A percentile compares a stretch with the other conserved stretches of the same genome.
Evolutionary conservation across 2,329 filamentous ascomycete species (phyloP).

Genomic region (Monosporascus cannonballus): DNA sequence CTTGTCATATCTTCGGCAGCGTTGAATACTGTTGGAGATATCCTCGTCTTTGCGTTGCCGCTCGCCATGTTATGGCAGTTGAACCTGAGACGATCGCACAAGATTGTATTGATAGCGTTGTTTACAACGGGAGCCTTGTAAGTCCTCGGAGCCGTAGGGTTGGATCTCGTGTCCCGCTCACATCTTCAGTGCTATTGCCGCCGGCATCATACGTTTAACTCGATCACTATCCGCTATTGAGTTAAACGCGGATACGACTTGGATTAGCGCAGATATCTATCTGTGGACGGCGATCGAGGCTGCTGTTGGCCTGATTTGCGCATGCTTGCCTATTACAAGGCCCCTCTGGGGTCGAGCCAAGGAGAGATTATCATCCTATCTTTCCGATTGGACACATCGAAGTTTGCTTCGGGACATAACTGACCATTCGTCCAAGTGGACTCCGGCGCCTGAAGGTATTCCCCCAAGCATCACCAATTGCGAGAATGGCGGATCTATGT

Average conservation of each 20-base stretch:
- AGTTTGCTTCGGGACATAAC: too few relatives aligned
- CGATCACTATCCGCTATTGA: background rate
- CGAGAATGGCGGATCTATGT: too few relatives aligned
- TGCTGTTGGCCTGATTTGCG: background rate
- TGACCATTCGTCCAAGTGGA: too few relatives aligned
- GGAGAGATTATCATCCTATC: background rate
- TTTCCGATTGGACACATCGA: background rate
- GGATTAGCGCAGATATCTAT: background rate
- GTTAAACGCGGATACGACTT: background rate
- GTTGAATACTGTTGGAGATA: background rate
- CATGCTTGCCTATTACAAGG: background rate
- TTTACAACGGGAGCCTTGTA: background rate
- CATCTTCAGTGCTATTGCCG: background rate
- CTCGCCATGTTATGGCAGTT: background rate
- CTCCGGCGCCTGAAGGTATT: too few relatives aligned
- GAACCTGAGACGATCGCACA: background rate
- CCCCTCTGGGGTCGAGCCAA: background rate
- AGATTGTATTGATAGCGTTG: background rate
- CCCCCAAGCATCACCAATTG: too few relatives aligned
- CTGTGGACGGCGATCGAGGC: background rate
- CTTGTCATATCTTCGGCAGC: background rate
- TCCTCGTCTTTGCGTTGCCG: background rate
- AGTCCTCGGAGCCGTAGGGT: background rate
- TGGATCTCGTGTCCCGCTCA: background rate
- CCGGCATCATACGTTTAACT: background rate